Percentiles rank a stretch among this genome's conserved stretches.
Conservation (phyloP, 1,284 basidiomycete species). For the Microbotryomycetes sp. region DNA sequence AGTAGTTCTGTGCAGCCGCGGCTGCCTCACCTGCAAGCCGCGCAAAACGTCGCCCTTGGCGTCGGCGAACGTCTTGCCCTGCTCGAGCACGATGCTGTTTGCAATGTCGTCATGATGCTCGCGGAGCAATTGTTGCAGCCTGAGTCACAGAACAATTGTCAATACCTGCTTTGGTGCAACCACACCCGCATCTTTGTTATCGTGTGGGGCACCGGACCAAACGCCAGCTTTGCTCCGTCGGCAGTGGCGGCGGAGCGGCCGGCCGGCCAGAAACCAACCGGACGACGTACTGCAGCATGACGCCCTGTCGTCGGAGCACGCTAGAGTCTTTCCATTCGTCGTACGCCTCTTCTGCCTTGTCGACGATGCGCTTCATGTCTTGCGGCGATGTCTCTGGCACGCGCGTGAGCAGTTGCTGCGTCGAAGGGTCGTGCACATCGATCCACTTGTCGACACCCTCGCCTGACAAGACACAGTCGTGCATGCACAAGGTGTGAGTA, state of each 20-base stretch:
- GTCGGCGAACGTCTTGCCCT: slow-evolving; percentile 52
- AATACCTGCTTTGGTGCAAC: neutral
- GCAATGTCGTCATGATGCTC: slow-evolving; percentile 45
- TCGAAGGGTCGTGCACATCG: slow-evolving; percentile 33
- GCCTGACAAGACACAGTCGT: neutral
- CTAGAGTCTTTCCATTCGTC: slow-evolving; percentile 82
- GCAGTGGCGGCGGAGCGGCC: neutral
- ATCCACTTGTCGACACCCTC: slow-evolving; percentile 24
- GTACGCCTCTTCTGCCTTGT: slow-evolving; percentile 78
- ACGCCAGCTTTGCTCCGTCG: neutral
- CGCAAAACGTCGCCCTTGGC: slow-evolving; percentile 91
- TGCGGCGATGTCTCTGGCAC: slow-evolving; percentile 79
- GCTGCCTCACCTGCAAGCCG: slow-evolving; percentile 51
- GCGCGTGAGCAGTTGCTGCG: slow-evolving; percentile 63
- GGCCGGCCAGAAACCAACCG: neutral
- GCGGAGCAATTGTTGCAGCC: slow-evolving; percentile 42
- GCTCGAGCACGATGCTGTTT: slow-evolving; percentile 36
- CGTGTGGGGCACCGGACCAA: neutral
- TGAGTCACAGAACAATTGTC: slow-evolving; percentile 2
- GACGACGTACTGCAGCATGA: slow-evolving; percentile 69
- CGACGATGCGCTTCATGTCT: slow-evolving; percentile 81
- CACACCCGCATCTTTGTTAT: neutral
- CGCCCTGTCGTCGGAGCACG: slow-evolving; percentile 76
- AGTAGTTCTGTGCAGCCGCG: neutral
- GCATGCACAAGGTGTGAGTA: neutral